Percentiles rank a stretch among this genome's conserved stretches.
These are phyloP conservation scores for Vaccinium myrtillus DNA, from an alignment of 148 eudicot genomes.

Conservation along the genomic window DNA sequence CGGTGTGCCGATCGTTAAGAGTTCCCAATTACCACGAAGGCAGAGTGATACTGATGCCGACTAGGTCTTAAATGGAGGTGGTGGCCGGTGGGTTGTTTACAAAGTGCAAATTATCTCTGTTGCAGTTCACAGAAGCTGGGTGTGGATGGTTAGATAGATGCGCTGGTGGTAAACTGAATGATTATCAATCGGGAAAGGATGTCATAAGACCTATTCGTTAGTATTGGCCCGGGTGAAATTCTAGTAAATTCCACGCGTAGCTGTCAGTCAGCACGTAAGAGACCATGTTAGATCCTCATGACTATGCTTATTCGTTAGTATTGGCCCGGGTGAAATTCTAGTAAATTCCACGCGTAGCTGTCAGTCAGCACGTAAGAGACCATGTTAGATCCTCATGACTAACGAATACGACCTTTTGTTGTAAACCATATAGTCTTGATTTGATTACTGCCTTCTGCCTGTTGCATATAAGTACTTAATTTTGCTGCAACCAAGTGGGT, in stretches of 20 bases:
- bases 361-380: background rate
- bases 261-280: too few relatives aligned
- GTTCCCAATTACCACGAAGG: background rate
- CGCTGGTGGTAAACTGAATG: too few relatives aligned
- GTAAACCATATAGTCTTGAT: background rate
- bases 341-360: background rate
- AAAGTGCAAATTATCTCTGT: too few relatives aligned
- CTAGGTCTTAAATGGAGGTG: background rate
- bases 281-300: too few relatives aligned
- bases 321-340: background rate
- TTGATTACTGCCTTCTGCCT: background rate
- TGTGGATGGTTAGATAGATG: background rate
- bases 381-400: background rate
- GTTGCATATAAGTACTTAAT: background rate
- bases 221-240: background rate
- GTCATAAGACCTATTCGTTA: too few relatives aligned
- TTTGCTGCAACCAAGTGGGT: background rate
- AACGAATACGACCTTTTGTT: background rate
- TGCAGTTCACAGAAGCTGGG: too few relatives aligned
- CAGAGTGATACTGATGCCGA: background rate
- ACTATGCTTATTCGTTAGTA: too few relatives aligned
- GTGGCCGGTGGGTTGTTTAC: background rate
- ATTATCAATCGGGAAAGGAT: too few relatives aligned
- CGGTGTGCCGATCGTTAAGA: too few relatives aligned
- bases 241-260: background rate